Base-by-base conservation (phyloP, 257 asterid species). In the Capsicum rhomboideum region DNA sequence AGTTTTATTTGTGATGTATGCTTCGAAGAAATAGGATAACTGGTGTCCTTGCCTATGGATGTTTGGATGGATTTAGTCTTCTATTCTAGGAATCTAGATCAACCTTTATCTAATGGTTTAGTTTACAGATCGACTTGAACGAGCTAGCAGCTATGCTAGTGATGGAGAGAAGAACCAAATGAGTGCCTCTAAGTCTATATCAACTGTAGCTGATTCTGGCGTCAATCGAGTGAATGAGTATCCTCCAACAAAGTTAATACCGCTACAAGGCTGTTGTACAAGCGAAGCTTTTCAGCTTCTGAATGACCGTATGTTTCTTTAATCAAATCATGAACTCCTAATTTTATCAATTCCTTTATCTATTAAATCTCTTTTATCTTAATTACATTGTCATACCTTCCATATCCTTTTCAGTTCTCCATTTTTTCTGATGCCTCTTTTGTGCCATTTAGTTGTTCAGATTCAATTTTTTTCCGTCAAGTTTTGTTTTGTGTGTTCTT, bases 281-380 rank as follows among this genome's bases (percentile, higher is more conserved):
- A 91, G 96, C 81, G 97, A 93, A 79, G 97, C 97, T 83, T 86
- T 87, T 82, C 96, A 92, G 90, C 93, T 92, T 79, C 79, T 92
- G 84, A 91, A 89, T 88, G 91, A 89, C 80, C 97, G 98, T 96
- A 91, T 83, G 95, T 75, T 50, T 61, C 78, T 40, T 86, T 23
- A 8, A 66, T 86, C 40, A 81, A 85, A 46, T 78, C 88, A 77
- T 58, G 52, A 21, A 58, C 78, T 63, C 59, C 21, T 66, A 14
- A 11, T 37, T 10, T 40, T 6, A 46, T 84, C 80, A 82, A 31
- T 53, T 79, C 56, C 49, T 6, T 84, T 63, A 34, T 46, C 58
- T 77, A 77, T 46, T 40, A 40, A 58, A 44, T 58, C 78, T 21
- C 58, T 42, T 59, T 53, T 26, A 14, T 50, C 63, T 77, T 17